Evolutionary conservation across 106 monocot genomes (phyloP), one percentile per base, ranked within the genome.

Genomic region (Alisma plantagoaquatica): DNA sequence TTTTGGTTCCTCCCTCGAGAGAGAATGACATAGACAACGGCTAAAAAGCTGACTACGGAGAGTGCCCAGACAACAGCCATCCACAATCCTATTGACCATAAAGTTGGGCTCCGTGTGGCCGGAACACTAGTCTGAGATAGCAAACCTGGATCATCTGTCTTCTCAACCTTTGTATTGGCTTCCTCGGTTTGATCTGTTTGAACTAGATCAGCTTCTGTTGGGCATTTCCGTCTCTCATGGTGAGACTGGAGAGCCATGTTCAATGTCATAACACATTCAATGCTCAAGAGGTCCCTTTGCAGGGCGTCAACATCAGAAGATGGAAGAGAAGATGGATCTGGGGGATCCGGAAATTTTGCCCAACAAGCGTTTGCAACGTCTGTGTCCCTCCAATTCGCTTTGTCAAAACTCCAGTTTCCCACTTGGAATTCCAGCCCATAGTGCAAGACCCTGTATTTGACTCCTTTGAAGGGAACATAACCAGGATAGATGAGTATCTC

Each of bases 381-480:
- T 32, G 45, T 51, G 20, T 66, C 43, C 61, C 98, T 74, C 98
- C 98, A 98, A 14, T 85, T 75, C 50, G 98, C 82, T 68, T 98
- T 98, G 75, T 98, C 85, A 42, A 98, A 98, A 47, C 98, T 98
- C 98, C 98, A 98, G 61, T 82, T 77, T 0, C 82, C 85, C 19
- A 90, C 75, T 41, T 45, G 38, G 54, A 90, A 98, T 72, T 73
- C 73, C 29, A 98, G 66, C 7, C 96, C 96, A 64, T 98, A 98
- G 60, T 98, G 96, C 54, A 98, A 79, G 46, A 98, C 79, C 62
- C 55, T 75, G 70, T 84, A 82, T 17, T 68, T 70, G 57, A 67
- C 52, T 19, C 73, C 76, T 60, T 70, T 71, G 43, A 69, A 54
- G 46, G 96, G 96, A 33, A 85, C 54, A 62, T 98, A 98, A 41